Conservation (phyloP, 2,329 filamentous ascomycete species). For the Fusarium sp. region DNA sequence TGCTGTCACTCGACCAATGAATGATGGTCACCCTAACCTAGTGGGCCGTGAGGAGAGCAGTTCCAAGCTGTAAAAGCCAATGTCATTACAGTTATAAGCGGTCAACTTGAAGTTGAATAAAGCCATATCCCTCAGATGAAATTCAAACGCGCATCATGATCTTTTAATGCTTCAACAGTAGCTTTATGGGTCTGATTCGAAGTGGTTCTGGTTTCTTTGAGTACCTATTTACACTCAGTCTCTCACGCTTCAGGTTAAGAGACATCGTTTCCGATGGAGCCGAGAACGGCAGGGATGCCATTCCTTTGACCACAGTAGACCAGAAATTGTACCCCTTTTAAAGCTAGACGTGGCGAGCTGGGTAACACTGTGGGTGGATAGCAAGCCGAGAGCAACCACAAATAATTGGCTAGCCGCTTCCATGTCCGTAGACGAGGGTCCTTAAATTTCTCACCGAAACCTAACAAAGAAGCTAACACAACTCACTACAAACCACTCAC, state of each 20-base stretch:
- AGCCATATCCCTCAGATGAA: not conserved
- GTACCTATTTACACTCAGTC: not conserved
- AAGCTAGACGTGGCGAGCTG: not conserved
- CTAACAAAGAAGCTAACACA: not conserved
- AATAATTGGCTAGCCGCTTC: not conserved
- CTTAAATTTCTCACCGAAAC: not conserved
- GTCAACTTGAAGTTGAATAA: not conserved
- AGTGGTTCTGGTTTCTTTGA: not conserved
- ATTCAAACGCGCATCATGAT: not conserved
- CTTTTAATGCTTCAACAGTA: not conserved
- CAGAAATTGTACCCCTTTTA: not conserved
- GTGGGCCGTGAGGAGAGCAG: conserved; percentile 12
- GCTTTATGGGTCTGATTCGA: not conserved
- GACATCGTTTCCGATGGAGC: not conserved
- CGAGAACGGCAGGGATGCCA: not conserved
- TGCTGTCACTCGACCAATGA: conserved; percentile 24
- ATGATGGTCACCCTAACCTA: conserved; percentile 6
- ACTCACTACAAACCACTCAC: not conserved
- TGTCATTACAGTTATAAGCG: not conserved
- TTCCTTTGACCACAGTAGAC: not conserved
- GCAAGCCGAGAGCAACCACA: not conserved
- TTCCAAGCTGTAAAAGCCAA: conserved; percentile 17
- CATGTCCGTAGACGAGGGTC: not conserved
- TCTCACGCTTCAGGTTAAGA: not conserved
- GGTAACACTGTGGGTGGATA: not conserved